These are phyloP conservation scores for Hirsutella minnesotensis DNA, from an alignment of 2,329 filamentous ascomycete genomes.

Conservation along the genomic window DNA sequence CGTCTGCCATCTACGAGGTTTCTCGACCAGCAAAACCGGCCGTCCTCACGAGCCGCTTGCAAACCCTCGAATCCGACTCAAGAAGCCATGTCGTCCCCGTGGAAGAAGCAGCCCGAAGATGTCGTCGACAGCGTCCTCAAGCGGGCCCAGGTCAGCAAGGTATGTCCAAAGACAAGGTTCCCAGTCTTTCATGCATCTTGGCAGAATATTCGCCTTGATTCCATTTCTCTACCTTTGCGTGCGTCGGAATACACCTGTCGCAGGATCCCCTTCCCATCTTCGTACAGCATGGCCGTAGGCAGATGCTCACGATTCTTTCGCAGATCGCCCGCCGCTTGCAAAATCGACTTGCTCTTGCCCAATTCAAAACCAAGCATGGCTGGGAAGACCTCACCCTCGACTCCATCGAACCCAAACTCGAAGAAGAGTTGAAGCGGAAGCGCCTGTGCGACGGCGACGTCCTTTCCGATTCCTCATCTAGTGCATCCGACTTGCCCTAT, in stretches of 20 bases:
- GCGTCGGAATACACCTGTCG: no score
- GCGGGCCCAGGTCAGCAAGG: slow-evolving; percentile 65
- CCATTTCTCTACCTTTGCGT: no score
- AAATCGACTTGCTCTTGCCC: slow-evolving; percentile 86
- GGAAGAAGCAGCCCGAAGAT: slow-evolving; percentile 51
- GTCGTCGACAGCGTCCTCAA: slow-evolving; percentile 59
- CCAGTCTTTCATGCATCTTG: no score
- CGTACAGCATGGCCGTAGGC: background rate
- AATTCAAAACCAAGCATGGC: slow-evolving; percentile 94
- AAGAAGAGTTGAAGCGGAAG: slow-evolving; percentile 66
- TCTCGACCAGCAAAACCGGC: background rate
- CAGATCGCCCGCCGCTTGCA: slow-evolving; percentile 90
- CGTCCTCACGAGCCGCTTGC: background rate
- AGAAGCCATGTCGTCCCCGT: slow-evolving; percentile 44
- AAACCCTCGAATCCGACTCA: background rate
- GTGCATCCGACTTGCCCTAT: slow-evolving; percentile 65
- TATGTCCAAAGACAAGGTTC: slow-evolving; percentile 36
- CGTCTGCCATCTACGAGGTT: background rate
- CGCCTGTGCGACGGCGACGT: slow-evolving; percentile 59
- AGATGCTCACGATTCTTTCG: background rate
- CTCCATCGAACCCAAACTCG: slow-evolving; percentile 72
- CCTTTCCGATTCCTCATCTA: slow-evolving; percentile 78
- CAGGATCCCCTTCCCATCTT: background rate
- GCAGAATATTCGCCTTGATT: no score
- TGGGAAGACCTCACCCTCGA: slow-evolving; percentile 85